Percentiles rank a stretch among this genome's conserved stretches.
phyloP scores from a whole-genome alignment of 2,329 filamentous ascomycete genomes.

The Orbilia ellipsospora region DNA sequence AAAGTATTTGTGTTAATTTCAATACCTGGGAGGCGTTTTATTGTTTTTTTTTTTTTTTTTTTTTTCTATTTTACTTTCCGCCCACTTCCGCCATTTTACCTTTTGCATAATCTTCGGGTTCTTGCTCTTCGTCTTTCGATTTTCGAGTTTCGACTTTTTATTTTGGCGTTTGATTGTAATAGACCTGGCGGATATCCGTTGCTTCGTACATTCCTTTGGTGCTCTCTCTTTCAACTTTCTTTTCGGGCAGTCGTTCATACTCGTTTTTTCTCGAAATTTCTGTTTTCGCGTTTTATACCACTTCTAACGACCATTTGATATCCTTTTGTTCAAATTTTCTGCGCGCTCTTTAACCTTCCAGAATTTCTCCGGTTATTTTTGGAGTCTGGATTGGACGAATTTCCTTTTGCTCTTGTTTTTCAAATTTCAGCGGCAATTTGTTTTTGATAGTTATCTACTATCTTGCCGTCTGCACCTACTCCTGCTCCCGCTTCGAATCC shows the following conservation, averaged over 20 bases:
- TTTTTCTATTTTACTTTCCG: constrained; percentile 6
- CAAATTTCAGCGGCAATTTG: constrained; percentile 32
- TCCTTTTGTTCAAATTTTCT: constrained; percentile 42
- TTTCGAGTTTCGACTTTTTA: background rate
- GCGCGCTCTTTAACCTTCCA: constrained; percentile 36
- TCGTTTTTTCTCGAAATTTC: constrained; percentile 6
- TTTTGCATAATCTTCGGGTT: constrained; percentile 35
- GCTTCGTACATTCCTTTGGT: constrained; percentile 55
- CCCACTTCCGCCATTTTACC: background rate
- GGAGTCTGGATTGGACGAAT: constrained; percentile 55
- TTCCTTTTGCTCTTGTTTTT: constrained; percentile 30
- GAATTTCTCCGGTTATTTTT: constrained; percentile 50
- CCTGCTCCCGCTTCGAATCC: constrained; percentile 17
- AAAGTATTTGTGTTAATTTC: constrained; percentile 50
- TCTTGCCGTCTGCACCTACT: constrained; percentile 16
- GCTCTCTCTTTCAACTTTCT: constrained; percentile 21
- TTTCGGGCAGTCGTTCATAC: constrained; percentile 19
- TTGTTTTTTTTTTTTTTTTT: constrained; percentile 26
- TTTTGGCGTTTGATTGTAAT: constrained; percentile 54
- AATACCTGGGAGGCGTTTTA: constrained; percentile 53
- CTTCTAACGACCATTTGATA: constrained; percentile 55
- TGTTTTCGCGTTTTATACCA: constrained; percentile 39
- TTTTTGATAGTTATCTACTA: background rate
- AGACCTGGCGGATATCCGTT: constrained; percentile 53
- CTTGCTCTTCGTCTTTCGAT: constrained; percentile 4